phyloP scores from a whole-genome alignment of 108 stramenopile species.

The Pseudonitzschia delicatissima region DNA sequence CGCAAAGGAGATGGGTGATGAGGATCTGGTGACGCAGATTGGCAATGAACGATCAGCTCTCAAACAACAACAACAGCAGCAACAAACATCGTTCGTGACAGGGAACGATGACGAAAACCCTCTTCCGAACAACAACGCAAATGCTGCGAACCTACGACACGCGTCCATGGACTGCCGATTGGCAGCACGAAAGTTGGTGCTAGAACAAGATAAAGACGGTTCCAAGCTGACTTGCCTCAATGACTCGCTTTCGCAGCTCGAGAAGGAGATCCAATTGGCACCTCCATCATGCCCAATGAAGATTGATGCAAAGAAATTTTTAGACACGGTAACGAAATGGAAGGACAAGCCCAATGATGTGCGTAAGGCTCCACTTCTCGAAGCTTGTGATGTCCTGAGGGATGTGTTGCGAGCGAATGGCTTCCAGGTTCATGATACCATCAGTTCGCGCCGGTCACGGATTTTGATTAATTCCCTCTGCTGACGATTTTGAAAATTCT shows the following conservation, averaged over 20 bases:
- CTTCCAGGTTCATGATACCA: slow-evolving; percentile 38
- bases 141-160: slow-evolving; percentile 18
- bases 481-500: too few species aligned
- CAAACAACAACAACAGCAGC: too few species aligned
- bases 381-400: slow-evolving; percentile 46
- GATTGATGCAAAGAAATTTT: slow-evolving; percentile 27
- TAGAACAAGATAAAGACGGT: slow-evolving; percentile 22
- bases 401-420: slow-evolving; percentile 49
- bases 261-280: slow-evolving; percentile 21
- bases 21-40: slow-evolving; percentile 21
- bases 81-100: background rate
- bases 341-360: slow-evolving; percentile 15
- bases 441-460: slow-evolving; percentile 4
- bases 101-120: slow-evolving; percentile 9
- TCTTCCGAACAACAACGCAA: background rate
- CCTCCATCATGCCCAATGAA: slow-evolving; percentile 30
- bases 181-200: slow-evolving; percentile 43
- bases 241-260: slow-evolving; percentile 20
- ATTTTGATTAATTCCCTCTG: background rate
- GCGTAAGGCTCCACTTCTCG: slow-evolving; percentile 24
- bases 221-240: slow-evolving; percentile 6
- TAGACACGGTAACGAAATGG: slow-evolving; percentile 21
- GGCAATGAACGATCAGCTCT: slow-evolving; percentile 34
- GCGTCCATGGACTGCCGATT: slow-evolving; percentile 43
- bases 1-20: slow-evolving; percentile 50